A percentile compares a stretch with the other conserved stretches of the same genome.
These are phyloP conservation scores for Colletotrichum viniferum DNA, from an alignment of 2,329 filamentous ascomycete genomes.

Conservation along the genomic window DNA sequence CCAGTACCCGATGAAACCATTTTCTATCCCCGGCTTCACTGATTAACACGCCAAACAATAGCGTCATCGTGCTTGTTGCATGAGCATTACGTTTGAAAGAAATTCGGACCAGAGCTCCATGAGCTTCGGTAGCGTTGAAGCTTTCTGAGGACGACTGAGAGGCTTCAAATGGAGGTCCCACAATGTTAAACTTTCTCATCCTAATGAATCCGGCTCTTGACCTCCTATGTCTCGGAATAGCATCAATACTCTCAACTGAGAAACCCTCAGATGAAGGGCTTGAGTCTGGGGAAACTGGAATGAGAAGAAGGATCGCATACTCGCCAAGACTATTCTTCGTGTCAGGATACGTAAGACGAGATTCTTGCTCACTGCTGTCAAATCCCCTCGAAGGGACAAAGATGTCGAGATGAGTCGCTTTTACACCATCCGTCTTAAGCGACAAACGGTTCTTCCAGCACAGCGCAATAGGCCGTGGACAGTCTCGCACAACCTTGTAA, in stretches of 20 bases:
- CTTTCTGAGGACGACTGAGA: not conserved
- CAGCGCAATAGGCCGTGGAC: not conserved
- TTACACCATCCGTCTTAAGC: not conserved
- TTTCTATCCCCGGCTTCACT: not conserved
- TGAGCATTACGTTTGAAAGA: not conserved
- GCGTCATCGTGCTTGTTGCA: not conserved
- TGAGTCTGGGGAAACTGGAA: not conserved
- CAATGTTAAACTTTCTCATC: not conserved
- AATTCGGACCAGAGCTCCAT: not conserved
- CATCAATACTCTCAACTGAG: not conserved
- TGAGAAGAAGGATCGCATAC: constrained; percentile 2
- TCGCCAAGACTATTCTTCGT: not conserved
- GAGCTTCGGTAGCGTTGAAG: not conserved
- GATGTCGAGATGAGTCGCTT: not conserved
- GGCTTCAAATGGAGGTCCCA: not conserved
- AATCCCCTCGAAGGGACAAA: constrained; percentile 5
- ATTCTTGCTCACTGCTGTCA: not conserved
- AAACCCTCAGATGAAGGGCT: rapidly evolving
- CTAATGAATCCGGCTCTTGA: not conserved
- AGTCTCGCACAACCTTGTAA: not conserved
- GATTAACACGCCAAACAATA: not conserved
- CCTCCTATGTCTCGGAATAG: not conserved
- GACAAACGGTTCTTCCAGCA: not conserved
- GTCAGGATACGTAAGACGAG: not conserved
- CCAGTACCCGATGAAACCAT: not conserved